These are phyloP conservation scores for Apiotrichum domesticum DNA, from an alignment of 1,284 basidiomycete genomes.

Conservation along the genomic window DNA sequence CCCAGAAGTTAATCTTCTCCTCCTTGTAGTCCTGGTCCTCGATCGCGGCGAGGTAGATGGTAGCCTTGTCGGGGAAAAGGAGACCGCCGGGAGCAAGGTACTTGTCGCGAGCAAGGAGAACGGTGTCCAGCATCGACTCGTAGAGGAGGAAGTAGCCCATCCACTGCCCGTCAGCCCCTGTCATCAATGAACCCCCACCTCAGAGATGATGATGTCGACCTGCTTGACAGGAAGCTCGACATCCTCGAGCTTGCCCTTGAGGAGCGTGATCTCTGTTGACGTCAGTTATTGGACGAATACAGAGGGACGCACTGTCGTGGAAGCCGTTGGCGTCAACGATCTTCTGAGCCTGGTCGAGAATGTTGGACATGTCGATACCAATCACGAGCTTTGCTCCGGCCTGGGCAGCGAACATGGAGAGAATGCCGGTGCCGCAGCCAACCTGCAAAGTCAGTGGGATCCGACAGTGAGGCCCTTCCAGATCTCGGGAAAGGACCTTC, in stretches of 20 bases:
- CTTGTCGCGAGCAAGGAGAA: constrained; percentile 91
- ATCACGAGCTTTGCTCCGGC: constrained; percentile 95
- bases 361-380: constrained; percentile 99
- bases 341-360: constrained; percentile 96
- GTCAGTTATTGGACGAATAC: constrained; percentile 5
- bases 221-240: constrained; percentile 73
- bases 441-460: constrained; percentile 45
- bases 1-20: constrained; percentile 99
- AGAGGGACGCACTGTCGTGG: constrained; percentile 64
- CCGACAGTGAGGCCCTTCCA: too few species aligned
- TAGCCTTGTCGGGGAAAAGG: constrained; percentile 95
- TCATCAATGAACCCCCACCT: constrained; percentile 47
- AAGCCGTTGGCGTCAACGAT: constrained; percentile 96
- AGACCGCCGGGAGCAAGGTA: constrained; percentile 86
- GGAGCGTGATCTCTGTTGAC: constrained; percentile 75
- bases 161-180: constrained; percentile 29
- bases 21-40: constrained; percentile 99
- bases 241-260: constrained; percentile 98
- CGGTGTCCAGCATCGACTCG: constrained; percentile 99
- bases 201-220: constrained; percentile 98
- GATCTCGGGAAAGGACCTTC: too few species aligned
- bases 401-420: constrained; percentile 98
- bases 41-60: constrained; percentile 90
- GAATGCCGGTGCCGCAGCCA: constrained; percentile 96
- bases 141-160: constrained; percentile 62